Evolutionary conservation across 352 stramenopile genomes (phyloP).

Genomic region (Pythium aristosporum): DNA sequence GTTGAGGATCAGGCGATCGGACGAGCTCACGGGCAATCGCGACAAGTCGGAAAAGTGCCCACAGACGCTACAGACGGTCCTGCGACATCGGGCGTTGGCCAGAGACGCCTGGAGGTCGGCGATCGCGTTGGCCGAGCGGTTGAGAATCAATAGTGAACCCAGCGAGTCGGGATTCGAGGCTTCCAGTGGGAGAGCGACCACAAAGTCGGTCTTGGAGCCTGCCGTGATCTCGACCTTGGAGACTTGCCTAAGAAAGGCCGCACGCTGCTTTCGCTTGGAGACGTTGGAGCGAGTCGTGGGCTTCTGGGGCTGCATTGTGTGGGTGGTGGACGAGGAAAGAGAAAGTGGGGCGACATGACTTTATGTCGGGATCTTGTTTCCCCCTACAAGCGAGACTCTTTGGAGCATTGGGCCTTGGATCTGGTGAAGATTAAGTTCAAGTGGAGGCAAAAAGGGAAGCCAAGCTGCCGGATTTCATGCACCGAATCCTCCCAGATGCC

Average conservation of each 20-base stretch:
- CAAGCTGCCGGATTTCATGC: too few relatives aligned
- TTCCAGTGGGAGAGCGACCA: not conserved
- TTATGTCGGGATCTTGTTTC: too few relatives aligned
- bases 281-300: not conserved
- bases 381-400: too few relatives aligned
- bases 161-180: not conserved
- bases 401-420: too few relatives aligned
- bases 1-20: not conserved
- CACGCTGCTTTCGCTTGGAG: conserved; percentile 1
- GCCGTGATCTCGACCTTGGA: conserved; percentile 5
- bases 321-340: too few relatives aligned
- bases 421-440: too few relatives aligned
- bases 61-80: not conserved
- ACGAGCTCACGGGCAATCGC: not conserved
- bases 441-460: too few relatives aligned
- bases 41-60: not conserved
- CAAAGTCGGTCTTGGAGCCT: conserved; percentile 3
- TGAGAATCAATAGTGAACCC: not conserved
- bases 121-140: conserved; percentile 1
- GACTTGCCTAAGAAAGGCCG: conserved; percentile 2
- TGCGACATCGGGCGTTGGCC: not conserved
- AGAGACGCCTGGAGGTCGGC: not conserved
- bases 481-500: too few relatives aligned
- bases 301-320: not conserved
- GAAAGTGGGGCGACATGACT: too few relatives aligned